Evolutionary conservation across 1,284 basidiomycete genomes (phyloP).

Genomic region (Mycena citricolor): DNA sequence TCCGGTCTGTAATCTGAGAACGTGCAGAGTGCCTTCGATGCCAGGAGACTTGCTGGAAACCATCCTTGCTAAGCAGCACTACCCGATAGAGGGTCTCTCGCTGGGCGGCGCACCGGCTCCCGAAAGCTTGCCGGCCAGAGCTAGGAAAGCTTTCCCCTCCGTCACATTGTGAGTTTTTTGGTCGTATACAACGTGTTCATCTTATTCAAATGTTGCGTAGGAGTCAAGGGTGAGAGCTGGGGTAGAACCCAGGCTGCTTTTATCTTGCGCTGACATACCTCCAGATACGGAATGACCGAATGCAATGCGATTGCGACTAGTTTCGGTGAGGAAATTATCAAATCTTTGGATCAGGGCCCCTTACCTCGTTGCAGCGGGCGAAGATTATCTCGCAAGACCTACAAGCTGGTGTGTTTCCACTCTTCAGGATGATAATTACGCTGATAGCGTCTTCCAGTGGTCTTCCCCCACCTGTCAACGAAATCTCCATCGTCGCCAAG

Average conservation of each 20-base stretch:
- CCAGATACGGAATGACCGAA: constrained; percentile 5
- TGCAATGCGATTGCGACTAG: constrained; percentile 9
- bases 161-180: constrained; percentile 26
- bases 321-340: not conserved
- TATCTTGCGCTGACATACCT: no score
- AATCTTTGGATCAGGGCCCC: not conserved
- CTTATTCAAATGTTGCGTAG: no score
- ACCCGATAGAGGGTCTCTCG: constrained; percentile 24
- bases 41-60: constrained; percentile 38
- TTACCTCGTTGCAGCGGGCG: constrained; percentile 36
- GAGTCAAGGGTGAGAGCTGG: no score
- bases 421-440: constrained; percentile 9
- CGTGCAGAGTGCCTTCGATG: constrained; percentile 39
- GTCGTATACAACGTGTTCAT: not conserved
- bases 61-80: constrained; percentile 11
- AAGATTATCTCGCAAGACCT: constrained; percentile 54
- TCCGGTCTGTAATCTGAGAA: no score
- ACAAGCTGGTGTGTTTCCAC: constrained; percentile 44
- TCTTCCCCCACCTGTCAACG: constrained; percentile 50
- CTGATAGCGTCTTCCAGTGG: constrained; percentile 38
- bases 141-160: constrained; percentile 27
- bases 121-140: constrained; percentile 28
- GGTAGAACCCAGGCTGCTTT: no score
- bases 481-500: constrained; percentile 46
- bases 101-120: constrained; percentile 43